Conservation (phyloP, 2,329 filamentous ascomycete genomes). For the Claviceps sp. region DNA sequence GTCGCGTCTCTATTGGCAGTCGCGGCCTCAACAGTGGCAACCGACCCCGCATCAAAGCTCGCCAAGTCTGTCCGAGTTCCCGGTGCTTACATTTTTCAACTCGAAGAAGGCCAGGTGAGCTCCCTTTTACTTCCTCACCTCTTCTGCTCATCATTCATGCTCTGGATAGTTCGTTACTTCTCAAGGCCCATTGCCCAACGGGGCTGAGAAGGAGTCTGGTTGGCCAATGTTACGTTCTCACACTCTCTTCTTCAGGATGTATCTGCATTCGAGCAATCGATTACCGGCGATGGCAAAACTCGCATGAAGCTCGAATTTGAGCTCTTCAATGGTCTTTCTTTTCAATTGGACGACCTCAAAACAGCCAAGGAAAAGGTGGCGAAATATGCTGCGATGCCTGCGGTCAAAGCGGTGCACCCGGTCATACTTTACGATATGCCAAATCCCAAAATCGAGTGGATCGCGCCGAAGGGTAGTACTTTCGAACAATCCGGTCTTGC, state of each 20-base stretch:
- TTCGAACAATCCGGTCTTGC: conserved; percentile 8
- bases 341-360: conserved; percentile 35
- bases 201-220: background rate
- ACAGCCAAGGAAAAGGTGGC: conserved; percentile 28
- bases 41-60: too few relatives aligned
- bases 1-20: conserved; percentile 8
- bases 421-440: conserved; percentile 32
- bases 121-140: background rate
- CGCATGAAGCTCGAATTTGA: conserved; percentile 36
- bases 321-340: conserved; percentile 41
- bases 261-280: conserved; percentile 9
- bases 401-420: conserved; percentile 36
- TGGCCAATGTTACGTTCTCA: background rate
- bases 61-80: conserved; percentile 2
- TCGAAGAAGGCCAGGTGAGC: conserved; percentile 9
- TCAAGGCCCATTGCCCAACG: background rate
- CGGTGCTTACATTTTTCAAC: conserved; percentile 13
- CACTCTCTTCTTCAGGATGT: conserved; percentile 5
- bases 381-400: conserved; percentile 27
- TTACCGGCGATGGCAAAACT: conserved; percentile 23
- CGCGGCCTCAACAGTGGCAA: conserved; percentile 6
- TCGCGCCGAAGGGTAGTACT: conserved; percentile 18
- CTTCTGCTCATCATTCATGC: background rate
- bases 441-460: conserved; percentile 31
- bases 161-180: background rate